Evolutionary conservation across 108 stramenopile genomes (phyloP), one percentile per base, ranked within the genome.

Genomic region (Epithemia pelagica): DNA sequence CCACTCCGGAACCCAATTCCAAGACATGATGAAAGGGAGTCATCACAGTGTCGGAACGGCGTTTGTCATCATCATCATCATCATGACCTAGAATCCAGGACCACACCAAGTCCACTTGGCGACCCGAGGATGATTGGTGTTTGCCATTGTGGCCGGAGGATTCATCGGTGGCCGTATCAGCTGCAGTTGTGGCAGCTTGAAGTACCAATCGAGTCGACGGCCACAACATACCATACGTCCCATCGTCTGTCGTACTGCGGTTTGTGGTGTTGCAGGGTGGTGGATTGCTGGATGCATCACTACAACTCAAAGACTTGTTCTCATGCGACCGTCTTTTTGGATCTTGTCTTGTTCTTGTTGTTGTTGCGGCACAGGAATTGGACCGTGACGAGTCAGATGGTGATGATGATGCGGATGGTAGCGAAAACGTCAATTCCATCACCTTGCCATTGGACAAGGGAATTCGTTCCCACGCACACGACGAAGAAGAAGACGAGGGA

Each of bases 1-100:
- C 89, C 33, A 77, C 33, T 24, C 89, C 89, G 15, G 86, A 79
- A 18, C 89, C 89, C n/a, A 91, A 70, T 67, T 91, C 89, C 54
- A 91, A 33, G 24, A 87, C 75, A 58, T 19, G 52, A 20, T 52
- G n/a, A n/a, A n/a, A n/a, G n/a, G n/a, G n/a, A n/a, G n/a, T n/a
- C n/a, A n/a, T n/a, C n/a, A n/a, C n/a, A n/a, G n/a, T n/a, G n/a
- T n/a, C n/a, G n/a, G n/a, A n/a, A n/a, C n/a, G n/a, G n/a, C n/a
- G n/a, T n/a, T n/a, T n/a, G n/a, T n/a, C n/a, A n/a, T n/a, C n/a
- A n/a, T n/a, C n/a, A n/a, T n/a, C n/a, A n/a, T n/a, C n/a, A n/a
- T n/a, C n/a, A n/a, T n/a, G n/a, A n/a, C n/a, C n/a, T n/a, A n/a
- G n/a, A n/a, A n/a, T n/a, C n/a, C n/a, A n/a, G n/a, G n/a, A n/a